Evolutionary conservation across 805 yeast genomes (phyloP), one percentile per base, ranked within the genome.

Genomic region (Kluyveromyces lactis): DNA sequence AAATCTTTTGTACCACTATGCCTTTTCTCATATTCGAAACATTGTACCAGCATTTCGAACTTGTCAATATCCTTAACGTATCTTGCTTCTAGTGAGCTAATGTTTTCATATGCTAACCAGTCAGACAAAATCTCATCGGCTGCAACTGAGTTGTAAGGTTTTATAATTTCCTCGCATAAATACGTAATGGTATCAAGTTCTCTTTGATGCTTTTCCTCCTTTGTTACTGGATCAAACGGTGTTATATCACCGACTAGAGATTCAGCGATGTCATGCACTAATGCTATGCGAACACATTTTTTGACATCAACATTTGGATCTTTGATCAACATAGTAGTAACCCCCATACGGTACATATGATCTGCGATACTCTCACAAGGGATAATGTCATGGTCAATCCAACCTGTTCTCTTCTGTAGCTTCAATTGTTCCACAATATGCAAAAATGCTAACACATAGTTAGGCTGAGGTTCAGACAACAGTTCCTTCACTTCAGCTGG

Each of bases 51-150:
- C 75, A 87, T 75, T 63, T 87, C 97, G 55, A 75, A 83, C 68
- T 90, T 90, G 62, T 90, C 97, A 44, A 92, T 77, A 61, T 90
- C 97, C 64, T 90, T 90, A 47, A 90, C 96, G 49, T 86, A 85
- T 40, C 79, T 70, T 10, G 97, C 95, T 60, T 90, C 97, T 18
- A 75, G 58, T 31, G 81, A 75, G 49, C 86, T 70, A 50, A 85
- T 81, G 53, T 81, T 78, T 65, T 90, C 98, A 63, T 90, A 90
- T 58, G 86, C 95, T 41, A 79, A 63, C 95, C 96, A 90, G 45
- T 79, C 71, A 29, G 78, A 79, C 43, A 70, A 57, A 38, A 90
- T 68, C 48, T 83, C 87, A 26, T 63, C 48, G 10, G 92, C 79
- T 27, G 81, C 84, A 13, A 45, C 49, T 8, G 63, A 61, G 56